Evolutionary conservation across 2,329 filamentous ascomycete species (phyloP), one percentile per base, ranked within the genome.

Genomic region (Xylariomycetidae sp.): DNA sequence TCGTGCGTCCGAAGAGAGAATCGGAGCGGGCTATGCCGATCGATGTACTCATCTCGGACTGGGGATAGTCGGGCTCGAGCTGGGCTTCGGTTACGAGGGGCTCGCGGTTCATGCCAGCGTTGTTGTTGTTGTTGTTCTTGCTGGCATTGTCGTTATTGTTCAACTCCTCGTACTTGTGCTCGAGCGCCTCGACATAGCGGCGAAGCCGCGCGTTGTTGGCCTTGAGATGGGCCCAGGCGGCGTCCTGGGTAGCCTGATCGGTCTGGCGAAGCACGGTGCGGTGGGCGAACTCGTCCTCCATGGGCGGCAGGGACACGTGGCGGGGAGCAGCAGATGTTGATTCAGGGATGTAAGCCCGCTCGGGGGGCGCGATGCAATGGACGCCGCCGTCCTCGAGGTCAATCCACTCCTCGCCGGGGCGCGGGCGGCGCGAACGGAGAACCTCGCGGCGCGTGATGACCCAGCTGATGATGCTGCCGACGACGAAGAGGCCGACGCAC

Each of bases 241-340:
- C 16, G 18, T 28, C 13, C 10, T 28, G 31, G 2, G n/a, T 18
- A 10, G 15, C 11, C 12, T n/a, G 16, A n/a, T 34, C 31, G 5
- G 31, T 27, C 6, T 16, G 25, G 9, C 8, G 25, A 16, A 27
- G 23, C 5, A 20, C 31, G 6, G 25, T 25, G 11, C 25, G 31
- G 25, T 27, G 31, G 12, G 31, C 25, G 6, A 27, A 5, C 16
- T 34, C 31, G 25, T 34, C 31, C 14, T 27, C 15, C 15, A 34
- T 28, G 8, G 25, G 16, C 3, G 31, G 23, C 16, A 28, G 14
- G 11, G 13, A 12, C n/a, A n/a, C n/a, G n/a, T n/a, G n/a, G n/a
- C n/a, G n/a, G n/a, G 6, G 8, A 19, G 28, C 16, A 11, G 11
- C 28, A 10, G 20, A 23, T 23, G 20, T 23, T n/a, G 20, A 23